Conservation (phyloP, 306 rosid genomes). For the Ammopiptanthus mongolicus region DNA sequence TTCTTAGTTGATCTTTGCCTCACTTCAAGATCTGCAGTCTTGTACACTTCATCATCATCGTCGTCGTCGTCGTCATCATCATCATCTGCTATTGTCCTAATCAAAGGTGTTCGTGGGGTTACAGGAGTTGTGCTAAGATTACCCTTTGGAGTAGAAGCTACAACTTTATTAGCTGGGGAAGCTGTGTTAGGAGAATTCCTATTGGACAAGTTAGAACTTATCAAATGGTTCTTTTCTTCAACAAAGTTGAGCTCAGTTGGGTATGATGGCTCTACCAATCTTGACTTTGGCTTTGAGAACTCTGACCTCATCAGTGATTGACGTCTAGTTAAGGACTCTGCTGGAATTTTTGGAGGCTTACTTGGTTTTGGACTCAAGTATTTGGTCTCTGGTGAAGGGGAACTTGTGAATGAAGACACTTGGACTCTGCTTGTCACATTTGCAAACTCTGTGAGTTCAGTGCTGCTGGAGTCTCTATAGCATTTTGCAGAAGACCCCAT, state of each 20-base stretch:
- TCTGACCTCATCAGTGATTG: constrained; percentile 31
- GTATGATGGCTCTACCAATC: constrained; percentile 47
- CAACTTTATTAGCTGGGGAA: constrained; percentile 20
- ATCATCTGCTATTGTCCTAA: neutral
- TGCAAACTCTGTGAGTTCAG: constrained; percentile 25
- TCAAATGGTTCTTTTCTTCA: constrained; percentile 10
- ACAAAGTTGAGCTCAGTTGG: too few relatives aligned
- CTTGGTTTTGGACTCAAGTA: neutral
- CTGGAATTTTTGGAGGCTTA: constrained; percentile 42
- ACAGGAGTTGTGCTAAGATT: neutral
- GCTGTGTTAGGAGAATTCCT: constrained; percentile 27
- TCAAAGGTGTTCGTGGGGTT: neutral
- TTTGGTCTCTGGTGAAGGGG: constrained; percentile 24
- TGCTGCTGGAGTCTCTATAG: constrained; percentile 8
- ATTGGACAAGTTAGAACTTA: neutral
- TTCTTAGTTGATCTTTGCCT: neutral
- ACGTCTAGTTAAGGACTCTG: constrained; percentile 16
- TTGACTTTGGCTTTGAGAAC: constrained; percentile 53
- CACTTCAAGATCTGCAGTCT: neutral
- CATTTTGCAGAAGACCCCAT: neutral
- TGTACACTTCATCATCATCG: neutral
- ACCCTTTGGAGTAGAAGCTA: neutral
- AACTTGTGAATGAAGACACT: neutral
- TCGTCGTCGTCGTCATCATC: neutral
- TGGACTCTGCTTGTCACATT: neutral